Percentiles rank a stretch among this genome's conserved stretches.
Conservation (phyloP, 1,284 basidiomycete genomes). For the Ustilago lituana region DNA sequence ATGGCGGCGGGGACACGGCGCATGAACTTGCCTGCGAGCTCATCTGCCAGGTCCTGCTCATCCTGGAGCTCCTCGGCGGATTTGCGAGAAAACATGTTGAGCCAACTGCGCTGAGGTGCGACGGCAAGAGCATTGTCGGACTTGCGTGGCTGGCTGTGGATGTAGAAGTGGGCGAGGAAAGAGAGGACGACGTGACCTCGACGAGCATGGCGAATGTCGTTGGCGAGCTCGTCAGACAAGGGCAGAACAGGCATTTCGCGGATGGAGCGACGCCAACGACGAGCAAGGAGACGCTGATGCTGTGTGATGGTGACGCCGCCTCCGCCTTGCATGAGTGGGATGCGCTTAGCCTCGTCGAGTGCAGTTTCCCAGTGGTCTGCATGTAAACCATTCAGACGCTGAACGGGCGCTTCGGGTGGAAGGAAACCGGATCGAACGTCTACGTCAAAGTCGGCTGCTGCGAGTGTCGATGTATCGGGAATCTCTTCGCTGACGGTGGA, state of each 20-base stretch:
- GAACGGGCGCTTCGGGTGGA: conserved; percentile 80
- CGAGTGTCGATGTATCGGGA: conserved; percentile 82
- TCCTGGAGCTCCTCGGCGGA: conserved; percentile 26
- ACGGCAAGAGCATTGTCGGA: conserved; percentile 2
- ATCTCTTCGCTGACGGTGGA: conserved; percentile 51
- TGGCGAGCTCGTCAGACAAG: conserved; percentile 42
- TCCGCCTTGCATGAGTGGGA: conserved; percentile 54
- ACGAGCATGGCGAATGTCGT: conserved; percentile 68
- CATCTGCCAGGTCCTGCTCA: conserved; percentile 38
- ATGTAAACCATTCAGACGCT: conserved; percentile 74
- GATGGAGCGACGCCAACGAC: conserved; percentile 75
- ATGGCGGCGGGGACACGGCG: conserved; percentile 77
- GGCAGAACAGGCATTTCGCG: conserved; percentile 65
- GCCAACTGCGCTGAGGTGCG: conserved; percentile 23
- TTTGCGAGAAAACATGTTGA: conserved; percentile 38
- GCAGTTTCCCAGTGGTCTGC: conserved; percentile 76
- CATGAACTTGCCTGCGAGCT: conserved; percentile 50
- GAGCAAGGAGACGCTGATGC: conserved; percentile 33
- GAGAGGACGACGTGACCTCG: conserved; percentile 85
- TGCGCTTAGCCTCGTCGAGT: conserved; percentile 70
- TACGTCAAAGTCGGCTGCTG: conserved; percentile 93
- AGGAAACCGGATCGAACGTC: conserved; percentile 91
- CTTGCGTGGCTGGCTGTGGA: conserved; percentile 74
- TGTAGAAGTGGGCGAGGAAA: conserved; percentile 87
- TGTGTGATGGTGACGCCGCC: conserved; percentile 46